A percentile compares a stretch with the other conserved stretches of the same genome.
Evolutionary conservation across 2,329 filamentous ascomycete genomes (phyloP).

Genomic region (Beauveria varroae): DNA sequence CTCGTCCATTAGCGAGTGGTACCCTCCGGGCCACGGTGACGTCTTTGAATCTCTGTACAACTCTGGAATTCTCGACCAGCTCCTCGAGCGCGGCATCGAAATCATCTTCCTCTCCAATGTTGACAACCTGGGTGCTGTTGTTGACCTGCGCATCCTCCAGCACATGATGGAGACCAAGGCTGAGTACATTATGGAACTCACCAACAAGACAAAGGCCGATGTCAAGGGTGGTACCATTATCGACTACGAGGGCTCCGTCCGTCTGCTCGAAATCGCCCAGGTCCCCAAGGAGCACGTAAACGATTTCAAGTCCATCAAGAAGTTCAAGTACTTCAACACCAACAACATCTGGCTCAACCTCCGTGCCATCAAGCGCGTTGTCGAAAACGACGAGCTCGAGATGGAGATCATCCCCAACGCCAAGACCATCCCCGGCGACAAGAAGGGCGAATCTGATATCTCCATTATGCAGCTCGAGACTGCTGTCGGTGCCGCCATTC

Average conservation of each 20-base stretch:
- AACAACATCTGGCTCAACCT: constrained; percentile 99
- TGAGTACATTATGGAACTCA: constrained; percentile 99
- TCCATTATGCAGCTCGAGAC: constrained; percentile 98
- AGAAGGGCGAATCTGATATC: constrained; percentile 98
- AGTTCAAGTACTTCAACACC: constrained; percentile 99
- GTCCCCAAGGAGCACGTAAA: constrained; percentile 99
- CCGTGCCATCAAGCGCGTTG: constrained; percentile 94
- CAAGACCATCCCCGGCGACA: constrained; percentile 96
- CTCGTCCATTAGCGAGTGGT: constrained; percentile 92
- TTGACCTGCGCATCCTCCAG: constrained; percentile 95
- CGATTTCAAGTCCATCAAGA: constrained; percentile 99
- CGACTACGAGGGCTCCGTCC: constrained; percentile 94
- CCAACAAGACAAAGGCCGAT: constrained; percentile 99
- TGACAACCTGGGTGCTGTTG: constrained; percentile 95
- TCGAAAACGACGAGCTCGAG: constrained; percentile 95
- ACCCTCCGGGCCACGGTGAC: constrained; percentile 97
- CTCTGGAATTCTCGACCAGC: constrained; percentile 94
- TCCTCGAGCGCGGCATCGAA: constrained; percentile 90
- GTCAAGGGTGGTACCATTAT: constrained; percentile 99
- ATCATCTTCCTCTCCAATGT: constrained; percentile 98
- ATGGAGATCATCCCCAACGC: constrained; percentile 99
- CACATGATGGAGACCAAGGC: constrained; percentile 98
- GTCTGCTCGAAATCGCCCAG: constrained; percentile 96
- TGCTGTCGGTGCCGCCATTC: constrained; percentile 94
- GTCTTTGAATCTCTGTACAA: constrained; percentile 99